Evolutionary conservation across 805 yeast genomes (phyloP).

Genomic region (Schwanniomyces vanrijiae): DNA sequence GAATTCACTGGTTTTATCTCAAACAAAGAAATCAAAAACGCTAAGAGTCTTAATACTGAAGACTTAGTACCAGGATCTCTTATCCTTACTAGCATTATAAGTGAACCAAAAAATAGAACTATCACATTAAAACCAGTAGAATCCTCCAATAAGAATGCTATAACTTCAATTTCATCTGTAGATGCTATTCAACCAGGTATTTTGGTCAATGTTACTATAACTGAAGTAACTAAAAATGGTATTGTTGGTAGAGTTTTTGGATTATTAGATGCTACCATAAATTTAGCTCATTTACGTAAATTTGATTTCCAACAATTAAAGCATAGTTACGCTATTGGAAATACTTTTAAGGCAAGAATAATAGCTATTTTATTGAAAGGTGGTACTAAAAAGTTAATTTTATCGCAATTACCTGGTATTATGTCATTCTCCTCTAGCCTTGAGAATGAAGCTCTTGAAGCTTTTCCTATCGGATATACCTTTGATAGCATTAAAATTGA

Average conservation of each 20-base stretch:
- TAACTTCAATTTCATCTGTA: slow-evolving; percentile 62
- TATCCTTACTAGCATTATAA: slow-evolving; percentile 56
- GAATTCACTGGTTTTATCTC: slow-evolving; percentile 71
- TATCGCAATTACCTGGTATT: slow-evolving; percentile 64
- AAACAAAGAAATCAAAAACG: slow-evolving; percentile 56
- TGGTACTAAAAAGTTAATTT: slow-evolving; percentile 57
- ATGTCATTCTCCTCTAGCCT: slow-evolving; percentile 27
- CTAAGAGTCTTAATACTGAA: slow-evolving; percentile 32
- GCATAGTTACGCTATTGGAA: slow-evolving; percentile 67
- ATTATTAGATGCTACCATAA: slow-evolving; percentile 68
- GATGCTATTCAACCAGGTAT: slow-evolving; percentile 88
- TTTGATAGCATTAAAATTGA: slow-evolving; percentile 59
- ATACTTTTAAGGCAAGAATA: slow-evolving; percentile 68
- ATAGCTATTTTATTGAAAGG: slow-evolving; percentile 50
- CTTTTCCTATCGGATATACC: slow-evolving; percentile 77
- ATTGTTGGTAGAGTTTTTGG: slow-evolving; percentile 74
- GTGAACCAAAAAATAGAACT: slow-evolving; percentile 49
- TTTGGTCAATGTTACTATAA: slow-evolving; percentile 68
- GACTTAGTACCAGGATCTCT: slow-evolving; percentile 62
- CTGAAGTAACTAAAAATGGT: slow-evolving; percentile 62
- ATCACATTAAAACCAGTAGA: slow-evolving; percentile 52
- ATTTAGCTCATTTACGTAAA: slow-evolving; percentile 61
- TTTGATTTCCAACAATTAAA: slow-evolving; percentile 49
- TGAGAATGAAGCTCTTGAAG: slow-evolving; percentile 42
- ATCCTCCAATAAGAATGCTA: slow-evolving; percentile 44